Conservation (phyloP, 1,284 basidiomycete genomes). For the Irpex sp. region DNA sequence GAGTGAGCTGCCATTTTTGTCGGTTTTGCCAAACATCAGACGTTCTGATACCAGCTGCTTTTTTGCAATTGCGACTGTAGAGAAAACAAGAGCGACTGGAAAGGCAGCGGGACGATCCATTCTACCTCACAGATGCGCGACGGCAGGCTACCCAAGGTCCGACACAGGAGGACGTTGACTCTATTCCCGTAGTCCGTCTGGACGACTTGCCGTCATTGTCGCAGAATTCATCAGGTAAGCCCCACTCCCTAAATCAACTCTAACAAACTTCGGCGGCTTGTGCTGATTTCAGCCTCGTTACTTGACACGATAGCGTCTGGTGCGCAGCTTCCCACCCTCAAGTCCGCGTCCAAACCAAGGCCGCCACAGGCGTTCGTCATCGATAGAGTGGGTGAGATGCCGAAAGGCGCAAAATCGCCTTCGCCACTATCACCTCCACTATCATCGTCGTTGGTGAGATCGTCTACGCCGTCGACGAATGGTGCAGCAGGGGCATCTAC, state of each 20-base stretch:
- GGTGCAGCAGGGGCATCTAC: constrained; percentile 24
- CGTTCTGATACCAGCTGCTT: not conserved
- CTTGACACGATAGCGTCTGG: constrained; percentile 2
- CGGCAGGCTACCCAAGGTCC: constrained; percentile 29
- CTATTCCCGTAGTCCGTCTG: constrained; percentile 79
- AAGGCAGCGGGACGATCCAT: constrained; percentile 77
- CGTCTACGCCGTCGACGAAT: constrained; percentile 19
- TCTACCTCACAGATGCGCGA: constrained; percentile 73
- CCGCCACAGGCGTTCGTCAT: constrained; percentile 45
- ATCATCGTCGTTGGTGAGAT: constrained; percentile 15
- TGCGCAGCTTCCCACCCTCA: constrained; percentile 24
- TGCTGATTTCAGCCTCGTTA: too few species aligned
- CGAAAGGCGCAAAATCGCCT: constrained; percentile 40
- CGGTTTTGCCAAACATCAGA: too few species aligned
- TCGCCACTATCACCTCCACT: constrained; percentile 11
- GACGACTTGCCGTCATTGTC: constrained; percentile 58
- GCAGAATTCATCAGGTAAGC: constrained; percentile 27
- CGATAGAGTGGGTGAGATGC: constrained; percentile 84
- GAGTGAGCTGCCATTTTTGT: constrained; percentile 33
- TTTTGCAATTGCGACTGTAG: constrained; percentile 31
- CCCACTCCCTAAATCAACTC: not conserved
- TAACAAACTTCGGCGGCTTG: not conserved
- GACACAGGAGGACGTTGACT: constrained; percentile 62
- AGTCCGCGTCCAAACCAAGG: constrained; percentile 19
- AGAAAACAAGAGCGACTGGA: constrained; percentile 69